These are phyloP conservation scores for Nakazawaea populi DNA, from an alignment of 805 yeast genomes.

Conservation along the genomic window DNA sequence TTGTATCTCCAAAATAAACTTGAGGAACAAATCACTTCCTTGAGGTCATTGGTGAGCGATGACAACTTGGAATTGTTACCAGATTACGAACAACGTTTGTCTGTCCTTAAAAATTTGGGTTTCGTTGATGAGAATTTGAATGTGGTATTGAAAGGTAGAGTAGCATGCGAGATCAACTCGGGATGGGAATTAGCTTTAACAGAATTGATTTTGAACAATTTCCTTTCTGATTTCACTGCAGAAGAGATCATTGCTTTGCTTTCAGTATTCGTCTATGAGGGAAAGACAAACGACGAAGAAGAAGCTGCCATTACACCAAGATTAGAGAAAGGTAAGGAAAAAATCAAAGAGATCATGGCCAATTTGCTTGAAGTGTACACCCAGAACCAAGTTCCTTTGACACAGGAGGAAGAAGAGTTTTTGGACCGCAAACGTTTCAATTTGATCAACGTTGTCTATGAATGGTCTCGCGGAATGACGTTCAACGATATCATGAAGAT, in stretches of 20 bases:
- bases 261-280: constrained; percentile 92
- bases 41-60: constrained; percentile 67
- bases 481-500: constrained; percentile 88
- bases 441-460: constrained; percentile 88
- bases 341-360: constrained; percentile 66
- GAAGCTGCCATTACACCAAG: constrained; percentile 73
- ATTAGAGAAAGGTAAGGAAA: constrained; percentile 61
- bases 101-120: constrained; percentile 70
- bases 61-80: constrained; percentile 88
- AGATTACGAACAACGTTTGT: constrained; percentile 85
- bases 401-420: constrained; percentile 82
- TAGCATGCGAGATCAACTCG: constrained; percentile 85
- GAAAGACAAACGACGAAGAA: constrained; percentile 55
- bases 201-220: constrained; percentile 85
- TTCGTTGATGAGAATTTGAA: constrained; percentile 75
- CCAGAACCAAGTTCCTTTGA: constrained; percentile 64
- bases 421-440: constrained; percentile 82
- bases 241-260: constrained; percentile 95
- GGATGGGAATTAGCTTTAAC: constrained; percentile 91
- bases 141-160: constrained; percentile 83
- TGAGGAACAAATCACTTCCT: constrained; percentile 42
- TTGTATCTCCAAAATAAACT: constrained; percentile 40
- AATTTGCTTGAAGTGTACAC: constrained; percentile 56
- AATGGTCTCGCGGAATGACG: constrained; percentile 95
- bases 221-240: constrained; percentile 87